These are phyloP conservation scores for Achlya hypogyna DNA, from an alignment of 352 stramenopile species.

Conservation along the genomic window DNA sequence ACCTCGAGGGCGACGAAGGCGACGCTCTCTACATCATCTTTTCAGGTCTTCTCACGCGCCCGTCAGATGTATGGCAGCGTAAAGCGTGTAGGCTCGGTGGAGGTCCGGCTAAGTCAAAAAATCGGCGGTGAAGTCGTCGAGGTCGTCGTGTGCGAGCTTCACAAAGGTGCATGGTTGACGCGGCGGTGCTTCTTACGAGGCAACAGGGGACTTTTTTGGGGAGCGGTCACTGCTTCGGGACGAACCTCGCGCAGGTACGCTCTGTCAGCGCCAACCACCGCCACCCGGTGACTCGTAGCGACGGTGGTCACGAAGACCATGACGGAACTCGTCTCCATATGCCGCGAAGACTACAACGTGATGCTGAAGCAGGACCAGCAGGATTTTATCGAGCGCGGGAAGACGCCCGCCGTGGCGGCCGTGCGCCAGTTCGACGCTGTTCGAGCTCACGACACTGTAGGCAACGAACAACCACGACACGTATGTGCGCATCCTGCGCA, in stretches of 20 bases:
- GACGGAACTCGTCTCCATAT: constrained; percentile 53
- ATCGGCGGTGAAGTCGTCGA: constrained; percentile 53
- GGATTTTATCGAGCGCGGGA: constrained; percentile 54
- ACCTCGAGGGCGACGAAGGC: constrained; percentile 60
- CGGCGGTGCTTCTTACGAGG: neutral
- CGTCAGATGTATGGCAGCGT: neutral
- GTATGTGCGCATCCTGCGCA: constrained; percentile 47
- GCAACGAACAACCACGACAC: constrained; percentile 32
- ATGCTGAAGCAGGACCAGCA: constrained; percentile 67
- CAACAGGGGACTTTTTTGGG: constrained; percentile 46
- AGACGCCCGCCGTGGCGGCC: constrained; percentile 25
- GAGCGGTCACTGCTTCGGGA: constrained; percentile 56
- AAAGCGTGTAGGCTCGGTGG: constrained; percentile 31
- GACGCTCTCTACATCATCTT: constrained; percentile 72
- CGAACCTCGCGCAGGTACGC: constrained; percentile 33
- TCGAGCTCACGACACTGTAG: constrained; percentile 5
- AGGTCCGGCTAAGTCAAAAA: constrained; percentile 50
- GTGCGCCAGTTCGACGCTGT: constrained; percentile 17
- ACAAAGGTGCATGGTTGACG: constrained; percentile 31
- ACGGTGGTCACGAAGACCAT: constrained; percentile 49
- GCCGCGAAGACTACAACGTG: constrained; percentile 56
- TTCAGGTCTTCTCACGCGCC: constrained; percentile 22
- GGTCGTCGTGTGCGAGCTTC: constrained; percentile 54
- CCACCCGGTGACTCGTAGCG: constrained; percentile 42
- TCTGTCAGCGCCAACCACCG: constrained; percentile 20